Conservation (phyloP, 1,139 yeast species). For the Saccharomyces hybrid region DNA sequence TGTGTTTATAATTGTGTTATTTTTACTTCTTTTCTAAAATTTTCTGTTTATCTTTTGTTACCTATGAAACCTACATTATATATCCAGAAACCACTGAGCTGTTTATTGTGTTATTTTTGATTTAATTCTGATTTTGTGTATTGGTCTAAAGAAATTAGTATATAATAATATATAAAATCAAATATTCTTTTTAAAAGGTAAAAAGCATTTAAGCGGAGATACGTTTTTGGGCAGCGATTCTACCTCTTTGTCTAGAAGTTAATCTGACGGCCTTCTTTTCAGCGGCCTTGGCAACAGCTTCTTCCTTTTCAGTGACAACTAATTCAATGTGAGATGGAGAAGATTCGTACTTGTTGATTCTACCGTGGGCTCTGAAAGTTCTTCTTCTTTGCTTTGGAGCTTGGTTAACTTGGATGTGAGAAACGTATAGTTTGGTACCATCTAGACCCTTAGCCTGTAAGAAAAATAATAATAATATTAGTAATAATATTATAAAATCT, state of each 20-base stretch:
- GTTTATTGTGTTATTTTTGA: background rate
- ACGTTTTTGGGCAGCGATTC: too few species aligned
- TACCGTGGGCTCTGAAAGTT: too few species aligned
- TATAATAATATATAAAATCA: background rate
- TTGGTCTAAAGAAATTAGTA: background rate
- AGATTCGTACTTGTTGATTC: too few species aligned
- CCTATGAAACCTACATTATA: background rate
- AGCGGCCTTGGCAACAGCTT: too few species aligned
- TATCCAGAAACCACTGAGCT: background rate
- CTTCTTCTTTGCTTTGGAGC: too few species aligned
- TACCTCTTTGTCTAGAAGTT: too few species aligned
- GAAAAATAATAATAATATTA: background rate
- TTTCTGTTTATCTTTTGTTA: background rate
- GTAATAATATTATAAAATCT: background rate
- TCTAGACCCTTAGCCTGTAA: too few species aligned
- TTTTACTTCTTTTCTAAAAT: background rate
- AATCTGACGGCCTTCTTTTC: too few species aligned
- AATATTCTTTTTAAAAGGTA: background rate
- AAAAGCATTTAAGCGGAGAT: constrained; percentile 11
- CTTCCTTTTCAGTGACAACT: too few species aligned
- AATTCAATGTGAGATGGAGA: too few species aligned
- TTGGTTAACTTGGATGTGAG: too few species aligned
- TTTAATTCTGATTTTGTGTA: background rate
- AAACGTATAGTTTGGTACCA: too few species aligned
- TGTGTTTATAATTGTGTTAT: background rate